Evolutionary conservation across 176 grass and related monocot species (phyloP).

Genomic region (Juncus inflexus): DNA sequence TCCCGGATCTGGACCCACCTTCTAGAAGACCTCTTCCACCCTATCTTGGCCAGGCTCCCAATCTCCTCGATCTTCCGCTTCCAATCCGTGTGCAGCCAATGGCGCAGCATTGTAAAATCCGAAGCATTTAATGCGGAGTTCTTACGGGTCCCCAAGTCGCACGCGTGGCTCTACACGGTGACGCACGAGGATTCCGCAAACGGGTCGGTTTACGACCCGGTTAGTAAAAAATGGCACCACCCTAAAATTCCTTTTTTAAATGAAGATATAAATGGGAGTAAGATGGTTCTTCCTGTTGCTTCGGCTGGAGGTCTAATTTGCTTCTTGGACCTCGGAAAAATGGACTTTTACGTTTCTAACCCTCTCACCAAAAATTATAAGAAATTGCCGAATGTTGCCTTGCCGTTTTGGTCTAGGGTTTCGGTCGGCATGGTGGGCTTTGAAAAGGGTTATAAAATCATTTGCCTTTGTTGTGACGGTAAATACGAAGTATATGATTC

Average conservation of each 20-base stretch:
- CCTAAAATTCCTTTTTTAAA: constrained; percentile 50
- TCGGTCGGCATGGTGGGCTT: constrained; percentile 80
- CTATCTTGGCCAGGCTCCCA: constrained; percentile 81
- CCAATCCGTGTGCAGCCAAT: constrained; percentile 75
- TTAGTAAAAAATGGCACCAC: constrained; percentile 73
- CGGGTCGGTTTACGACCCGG: constrained; percentile 79
- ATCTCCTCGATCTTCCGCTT: constrained; percentile 72
- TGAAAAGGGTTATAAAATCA: constrained; percentile 69
- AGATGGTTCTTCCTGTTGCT: constrained; percentile 77
- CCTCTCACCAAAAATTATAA: constrained; percentile 70
- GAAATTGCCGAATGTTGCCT: constrained; percentile 74
- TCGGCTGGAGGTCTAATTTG: constrained; percentile 92
- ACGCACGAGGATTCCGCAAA: constrained; percentile 70
- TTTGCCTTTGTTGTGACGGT: constrained; percentile 73
- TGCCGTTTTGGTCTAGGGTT: constrained; percentile 77
- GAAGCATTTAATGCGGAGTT: constrained; percentile 55
- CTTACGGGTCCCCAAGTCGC: constrained; percentile 46
- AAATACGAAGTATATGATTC: constrained; percentile 79
- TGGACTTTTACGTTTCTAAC: constrained; percentile 78
- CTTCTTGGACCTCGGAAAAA: constrained; percentile 79
- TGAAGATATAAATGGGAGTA: constrained; percentile 28
- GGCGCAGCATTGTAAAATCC: constrained; percentile 72
- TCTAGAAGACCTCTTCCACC: constrained; percentile 82
- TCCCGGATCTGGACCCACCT: constrained; percentile 82
- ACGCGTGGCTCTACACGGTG: constrained; percentile 89